Evolutionary conservation across 495 filamentous ascomycete genomes (phyloP).

Genomic region (Chaetomidium leptoderma): DNA sequence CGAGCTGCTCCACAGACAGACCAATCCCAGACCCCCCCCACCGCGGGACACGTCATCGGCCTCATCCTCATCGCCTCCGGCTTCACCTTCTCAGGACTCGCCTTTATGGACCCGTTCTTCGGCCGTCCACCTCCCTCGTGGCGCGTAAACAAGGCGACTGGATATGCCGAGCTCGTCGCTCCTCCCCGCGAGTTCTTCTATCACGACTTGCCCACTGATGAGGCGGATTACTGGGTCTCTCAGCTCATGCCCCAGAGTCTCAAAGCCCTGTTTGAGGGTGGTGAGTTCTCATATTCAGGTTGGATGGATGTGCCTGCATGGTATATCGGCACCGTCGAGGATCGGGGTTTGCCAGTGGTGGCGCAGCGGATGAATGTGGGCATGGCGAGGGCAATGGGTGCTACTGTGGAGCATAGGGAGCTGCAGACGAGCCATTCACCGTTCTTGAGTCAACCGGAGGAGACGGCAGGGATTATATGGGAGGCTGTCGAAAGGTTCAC

Average conservation of each 20-base stretch:
- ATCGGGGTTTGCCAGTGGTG: conserved; percentile 27
- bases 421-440: conserved; percentile 29
- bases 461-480: conserved; percentile 29
- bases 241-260: conserved; percentile 28
- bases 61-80: conserved; percentile 31
- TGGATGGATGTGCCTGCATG: conserved; percentile 34
- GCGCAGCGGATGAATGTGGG: conserved; percentile 24
- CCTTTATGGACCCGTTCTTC: conserved; percentile 30
- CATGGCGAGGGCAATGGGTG: conserved; percentile 27
- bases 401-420: conserved; percentile 26
- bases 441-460: conserved; percentile 34
- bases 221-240: conserved; percentile 31
- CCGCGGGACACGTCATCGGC: conserved; percentile 30
- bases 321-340: conserved; percentile 27
- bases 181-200: conserved; percentile 31
- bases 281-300: conserved; percentile 30
- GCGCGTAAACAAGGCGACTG: conserved; percentile 23
- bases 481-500: conserved; percentile 30
- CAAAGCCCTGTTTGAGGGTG: conserved; percentile 25
- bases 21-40: too few relatives aligned
- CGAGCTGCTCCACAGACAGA: too few relatives aligned
- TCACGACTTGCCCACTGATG: conserved; percentile 33
- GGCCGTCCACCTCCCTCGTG: conserved; percentile 30
- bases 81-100: conserved; percentile 27
- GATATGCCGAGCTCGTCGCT: conserved; percentile 26